These are phyloP conservation scores for Diutina siamensis DNA, from an alignment of 1,139 yeast species.

Conservation along the genomic window DNA sequence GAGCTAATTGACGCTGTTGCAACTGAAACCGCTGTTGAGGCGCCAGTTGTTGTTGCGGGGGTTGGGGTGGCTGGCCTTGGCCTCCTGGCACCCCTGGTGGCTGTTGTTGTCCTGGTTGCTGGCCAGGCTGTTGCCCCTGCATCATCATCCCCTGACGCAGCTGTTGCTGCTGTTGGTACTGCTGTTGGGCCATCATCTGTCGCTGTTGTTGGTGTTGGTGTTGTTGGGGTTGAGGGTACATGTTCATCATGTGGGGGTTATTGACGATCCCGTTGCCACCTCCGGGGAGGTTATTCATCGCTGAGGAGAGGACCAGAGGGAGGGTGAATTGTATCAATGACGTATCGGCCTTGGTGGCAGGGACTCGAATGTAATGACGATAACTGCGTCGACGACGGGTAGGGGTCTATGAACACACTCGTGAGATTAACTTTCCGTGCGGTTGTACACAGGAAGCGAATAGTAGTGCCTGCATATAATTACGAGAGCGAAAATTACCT, in stretches of 20 bases:
- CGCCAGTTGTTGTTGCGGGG: not conserved
- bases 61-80: not conserved
- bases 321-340: not conserved
- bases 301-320: not conserved
- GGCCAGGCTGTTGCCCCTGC: conserved; percentile 7
- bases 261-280: conserved; percentile 6
- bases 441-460: too few relatives aligned
- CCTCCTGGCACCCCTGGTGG: not conserved
- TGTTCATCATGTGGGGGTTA: conserved; percentile 6
- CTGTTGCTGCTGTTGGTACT: conserved; percentile 7
- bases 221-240: conserved; percentile 4
- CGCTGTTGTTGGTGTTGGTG: conserved; percentile 10
- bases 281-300: conserved; percentile 1
- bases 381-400: too few relatives aligned
- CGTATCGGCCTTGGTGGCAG: too few relatives aligned
- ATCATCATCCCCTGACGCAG: conserved; percentile 7
- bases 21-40: conserved; percentile 2
- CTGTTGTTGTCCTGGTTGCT: conserved; percentile 1
- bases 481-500: too few relatives aligned
- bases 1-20: conserved; percentile 7
- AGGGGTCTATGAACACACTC: too few relatives aligned
- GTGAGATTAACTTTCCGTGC: too few relatives aligned
- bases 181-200: conserved; percentile 9
- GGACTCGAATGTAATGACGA: too few relatives aligned
- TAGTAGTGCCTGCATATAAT: too few relatives aligned